These are phyloP conservation scores for Camelina sativa DNA, from an alignment of 345 rosid genomes.

Conservation along the genomic window DNA sequence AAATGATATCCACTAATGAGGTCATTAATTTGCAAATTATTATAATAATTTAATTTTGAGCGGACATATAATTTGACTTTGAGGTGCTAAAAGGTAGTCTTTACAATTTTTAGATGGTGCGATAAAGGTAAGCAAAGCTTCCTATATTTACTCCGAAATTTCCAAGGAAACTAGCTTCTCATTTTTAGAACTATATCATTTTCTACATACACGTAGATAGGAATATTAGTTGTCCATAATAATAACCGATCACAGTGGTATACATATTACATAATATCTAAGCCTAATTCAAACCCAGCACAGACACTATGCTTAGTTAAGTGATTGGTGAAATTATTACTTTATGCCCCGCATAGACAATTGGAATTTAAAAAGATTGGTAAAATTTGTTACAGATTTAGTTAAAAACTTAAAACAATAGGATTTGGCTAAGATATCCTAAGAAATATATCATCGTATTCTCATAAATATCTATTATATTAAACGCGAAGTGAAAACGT, in stretches of 20 bases:
- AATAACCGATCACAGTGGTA: neutral
- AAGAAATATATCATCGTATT: no score
- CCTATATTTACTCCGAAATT: slow-evolving; percentile 48
- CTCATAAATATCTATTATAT: no score
- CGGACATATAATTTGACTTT: slow-evolving; percentile 44
- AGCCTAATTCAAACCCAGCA: neutral
- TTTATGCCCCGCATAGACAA: neutral
- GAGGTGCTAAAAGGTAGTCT: slow-evolving; percentile 27
- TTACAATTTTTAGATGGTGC: slow-evolving; percentile 39
- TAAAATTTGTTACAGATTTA: no score
- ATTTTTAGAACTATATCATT: slow-evolving; percentile 33
- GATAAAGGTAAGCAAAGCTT: slow-evolving; percentile 43
- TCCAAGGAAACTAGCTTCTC: slow-evolving; percentile 35
- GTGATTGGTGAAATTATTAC: neutral
- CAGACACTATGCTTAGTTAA: neutral
- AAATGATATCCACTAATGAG: slow-evolving; percentile 15
- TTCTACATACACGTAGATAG: neutral
- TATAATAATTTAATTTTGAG: slow-evolving; percentile 6
- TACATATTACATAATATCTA: neutral
- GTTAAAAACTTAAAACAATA: no score
- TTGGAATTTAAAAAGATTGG: no score
- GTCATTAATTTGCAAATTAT: slow-evolving; percentile 26
- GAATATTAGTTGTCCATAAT: slow-evolving; percentile 31
- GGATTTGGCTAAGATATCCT: no score
- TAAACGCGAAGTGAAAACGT: no score